Evolutionary conservation across 176 grass and related monocot genomes (phyloP).

Genomic region (Areca catechu): DNA sequence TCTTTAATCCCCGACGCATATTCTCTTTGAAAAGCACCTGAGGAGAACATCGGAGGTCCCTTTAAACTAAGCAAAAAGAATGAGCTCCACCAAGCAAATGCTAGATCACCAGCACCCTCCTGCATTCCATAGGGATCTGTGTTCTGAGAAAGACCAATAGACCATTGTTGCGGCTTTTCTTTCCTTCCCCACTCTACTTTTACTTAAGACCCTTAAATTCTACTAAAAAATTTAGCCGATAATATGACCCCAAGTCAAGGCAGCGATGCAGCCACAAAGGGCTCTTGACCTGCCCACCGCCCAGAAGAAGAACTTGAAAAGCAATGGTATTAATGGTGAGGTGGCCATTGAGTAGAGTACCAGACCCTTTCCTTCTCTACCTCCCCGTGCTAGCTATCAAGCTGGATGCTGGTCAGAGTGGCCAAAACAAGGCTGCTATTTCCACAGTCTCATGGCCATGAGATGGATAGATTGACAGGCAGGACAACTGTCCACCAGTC

Average conservation of each 20-base stretch:
- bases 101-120: conserved; percentile 6
- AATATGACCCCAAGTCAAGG: background rate
- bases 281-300: too few species aligned
- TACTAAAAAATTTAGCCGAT: conserved; percentile 16
- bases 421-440: conserved; percentile 39
- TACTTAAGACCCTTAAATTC: conserved; percentile 24
- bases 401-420: conserved; percentile 26
- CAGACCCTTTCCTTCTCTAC: conserved; percentile 5
- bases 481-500: conserved; percentile 48
- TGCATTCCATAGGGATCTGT: conserved; percentile 48
- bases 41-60: background rate
- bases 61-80: conserved; percentile 32
- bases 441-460: conserved; percentile 29
- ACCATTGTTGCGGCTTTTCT: conserved; percentile 6
- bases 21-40: background rate
- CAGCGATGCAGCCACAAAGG: too few species aligned
- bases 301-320: conserved; percentile 12
- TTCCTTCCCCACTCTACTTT: conserved; percentile 10
- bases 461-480: conserved; percentile 25
- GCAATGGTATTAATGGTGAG: conserved; percentile 27
- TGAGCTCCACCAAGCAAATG: conserved; percentile 9
- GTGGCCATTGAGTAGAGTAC: conserved; percentile 25
- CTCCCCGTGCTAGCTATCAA: background rate
- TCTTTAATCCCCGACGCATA: background rate
- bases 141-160: conserved; percentile 31